Conservation (phyloP, 129 eudicot genomes). For the Oenanthe sinensis region DNA sequence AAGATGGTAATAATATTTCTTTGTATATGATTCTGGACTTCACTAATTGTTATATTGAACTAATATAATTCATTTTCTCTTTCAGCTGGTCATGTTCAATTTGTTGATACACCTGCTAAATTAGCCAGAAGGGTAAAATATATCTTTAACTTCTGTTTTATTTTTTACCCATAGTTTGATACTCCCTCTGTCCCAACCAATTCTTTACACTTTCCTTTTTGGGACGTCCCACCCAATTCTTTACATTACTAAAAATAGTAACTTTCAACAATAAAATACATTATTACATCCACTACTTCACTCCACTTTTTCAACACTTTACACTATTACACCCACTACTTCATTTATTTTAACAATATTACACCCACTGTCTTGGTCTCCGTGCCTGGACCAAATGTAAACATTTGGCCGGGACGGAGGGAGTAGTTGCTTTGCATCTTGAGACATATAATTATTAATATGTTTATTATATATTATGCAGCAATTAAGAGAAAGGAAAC, state of each 20-base stretch:
- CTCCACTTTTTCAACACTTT: too few species aligned
- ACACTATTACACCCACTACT: too few species aligned
- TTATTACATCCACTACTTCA: too few species aligned
- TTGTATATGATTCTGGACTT: conserved; percentile 5
- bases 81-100: conserved; percentile 50
- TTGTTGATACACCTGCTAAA: conserved; percentile 71
- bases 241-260: too few species aligned
- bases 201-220: too few species aligned
- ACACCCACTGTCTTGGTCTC: too few species aligned
- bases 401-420: too few species aligned
- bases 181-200: too few species aligned
- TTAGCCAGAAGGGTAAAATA: conserved; percentile 71
- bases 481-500: conserved; percentile 77
- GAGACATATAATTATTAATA: neutral
- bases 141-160: neutral
- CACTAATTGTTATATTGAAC: neutral
- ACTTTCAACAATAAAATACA: too few species aligned
- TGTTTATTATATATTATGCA: conserved; percentile 21
- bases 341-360: too few species aligned
- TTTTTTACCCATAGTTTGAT: neutral
- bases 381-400: too few species aligned
- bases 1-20: conserved; percentile 36
- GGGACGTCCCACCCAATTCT: too few species aligned
- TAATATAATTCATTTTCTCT: neutral
- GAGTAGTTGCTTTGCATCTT: neutral